Conservation (phyloP, 2,329 filamentous ascomycete genomes). For the Neonectria ditissima region DNA sequence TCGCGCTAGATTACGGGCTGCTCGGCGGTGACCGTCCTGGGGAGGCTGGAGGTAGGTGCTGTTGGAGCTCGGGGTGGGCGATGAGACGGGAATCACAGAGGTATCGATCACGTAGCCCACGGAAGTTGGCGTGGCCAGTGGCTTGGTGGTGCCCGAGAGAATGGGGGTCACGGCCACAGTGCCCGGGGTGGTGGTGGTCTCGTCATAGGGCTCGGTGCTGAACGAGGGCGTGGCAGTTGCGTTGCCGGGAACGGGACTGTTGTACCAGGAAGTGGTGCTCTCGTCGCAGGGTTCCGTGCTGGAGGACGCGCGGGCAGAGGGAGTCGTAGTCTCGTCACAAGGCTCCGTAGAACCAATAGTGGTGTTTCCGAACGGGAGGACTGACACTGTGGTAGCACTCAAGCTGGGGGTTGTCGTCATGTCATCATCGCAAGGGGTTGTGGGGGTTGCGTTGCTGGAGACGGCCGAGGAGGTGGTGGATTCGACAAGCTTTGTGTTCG, state of each 20-base stretch:
- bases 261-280: slow-evolving; percentile 3
- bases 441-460: background rate
- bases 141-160: slow-evolving; percentile 15
- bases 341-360: slow-evolving; percentile 30
- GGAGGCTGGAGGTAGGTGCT: slow-evolving; percentile 40
- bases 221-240: slow-evolving; percentile 1
- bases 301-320: background rate
- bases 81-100: slow-evolving; percentile 47
- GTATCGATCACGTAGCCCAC: slow-evolving; percentile 50
- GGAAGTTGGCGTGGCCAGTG: slow-evolving; percentile 12
- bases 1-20: slow-evolving; percentile 52
- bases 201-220: slow-evolving; percentile 17
- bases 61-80: slow-evolving; percentile 40
- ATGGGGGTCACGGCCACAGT: slow-evolving; percentile 23
- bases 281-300: background rate
- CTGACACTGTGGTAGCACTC: slow-evolving; percentile 9
- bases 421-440: slow-evolving; percentile 26
- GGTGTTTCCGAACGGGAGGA: slow-evolving; percentile 21
- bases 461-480: slow-evolving; percentile 5
- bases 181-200: slow-evolving; percentile 22
- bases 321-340: slow-evolving; percentile 17
- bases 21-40: slow-evolving; percentile 46
- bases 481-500: background rate
- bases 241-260: background rate
- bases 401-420: slow-evolving; percentile 32